Evolutionary conservation across 805 yeast genomes (phyloP).

Genomic region (Saturnispora galanensis): DNA sequence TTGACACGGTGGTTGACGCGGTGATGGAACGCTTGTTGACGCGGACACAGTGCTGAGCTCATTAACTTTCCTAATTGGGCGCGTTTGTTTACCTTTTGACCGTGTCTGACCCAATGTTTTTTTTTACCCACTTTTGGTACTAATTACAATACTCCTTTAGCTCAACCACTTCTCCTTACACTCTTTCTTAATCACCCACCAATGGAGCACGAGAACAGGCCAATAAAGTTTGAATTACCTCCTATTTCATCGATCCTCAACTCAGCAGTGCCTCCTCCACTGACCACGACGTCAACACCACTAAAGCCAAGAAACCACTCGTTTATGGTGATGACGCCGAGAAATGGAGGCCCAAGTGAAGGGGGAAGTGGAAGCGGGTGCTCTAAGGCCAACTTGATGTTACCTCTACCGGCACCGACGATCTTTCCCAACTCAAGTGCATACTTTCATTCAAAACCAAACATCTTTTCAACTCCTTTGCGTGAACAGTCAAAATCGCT

Average conservation of each 20-base stretch:
- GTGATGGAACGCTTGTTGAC: neutral
- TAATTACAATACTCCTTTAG: no score
- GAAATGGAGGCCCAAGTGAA: no score
- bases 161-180: no score
- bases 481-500: neutral
- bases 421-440: neutral
- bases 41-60: neutral
- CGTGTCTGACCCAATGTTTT: conserved; percentile 1
- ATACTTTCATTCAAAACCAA: neutral
- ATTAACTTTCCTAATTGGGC: conserved; percentile 1
- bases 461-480: neutral
- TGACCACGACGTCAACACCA: conserved; percentile 4
- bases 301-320: neutral
- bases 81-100: conserved; percentile 5
- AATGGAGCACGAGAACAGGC: neutral
- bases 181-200: no score
- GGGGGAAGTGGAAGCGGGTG: no score
- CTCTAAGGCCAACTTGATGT: neutral
- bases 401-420: conserved; percentile 4
- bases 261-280: conserved; percentile 4
- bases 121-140: conserved; percentile 1
- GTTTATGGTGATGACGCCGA: no score
- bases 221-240: conserved; percentile 2
- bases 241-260: conserved; percentile 8
- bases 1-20: neutral